Evolutionary conservation across 768 basidiomycete species (phyloP).

Genomic region (Wakefieldia striispora): DNA sequence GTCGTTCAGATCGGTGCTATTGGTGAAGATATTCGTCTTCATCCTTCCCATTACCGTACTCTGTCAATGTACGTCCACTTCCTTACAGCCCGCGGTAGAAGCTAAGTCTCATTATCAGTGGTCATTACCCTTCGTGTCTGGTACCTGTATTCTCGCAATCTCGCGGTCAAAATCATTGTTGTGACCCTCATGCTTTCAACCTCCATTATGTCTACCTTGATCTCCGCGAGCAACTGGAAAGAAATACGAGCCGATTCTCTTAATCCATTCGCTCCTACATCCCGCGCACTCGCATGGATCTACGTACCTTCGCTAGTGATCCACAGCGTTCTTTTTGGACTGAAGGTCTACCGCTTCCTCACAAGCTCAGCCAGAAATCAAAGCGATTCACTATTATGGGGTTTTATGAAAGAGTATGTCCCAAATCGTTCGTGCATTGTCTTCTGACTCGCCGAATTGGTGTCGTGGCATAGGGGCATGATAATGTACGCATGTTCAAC

Average conservation of each 20-base stretch:
- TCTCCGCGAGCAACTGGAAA: not conserved
- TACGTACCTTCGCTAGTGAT: slow-evolving; percentile 17
- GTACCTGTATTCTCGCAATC: slow-evolving; percentile 11
- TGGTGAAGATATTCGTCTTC: slow-evolving; percentile 4
- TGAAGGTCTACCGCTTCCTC: slow-evolving; percentile 13
- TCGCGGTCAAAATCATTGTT: slow-evolving; percentile 1
- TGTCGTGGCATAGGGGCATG: slow-evolving; percentile 7
- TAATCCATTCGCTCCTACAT: not conserved
- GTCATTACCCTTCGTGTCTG: slow-evolving; percentile 15
- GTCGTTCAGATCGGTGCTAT: not conserved
- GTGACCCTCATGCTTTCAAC: not conserved
- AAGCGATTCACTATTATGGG: slow-evolving; percentile 9
- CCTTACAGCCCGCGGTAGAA: not conserved
- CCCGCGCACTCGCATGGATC: not conserved
- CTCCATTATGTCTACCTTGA: not conserved
- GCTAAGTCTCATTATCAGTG: slow-evolving; percentile 2
- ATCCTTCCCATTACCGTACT: slow-evolving; percentile 2
- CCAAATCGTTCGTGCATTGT: not conserved
- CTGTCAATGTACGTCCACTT: slow-evolving; percentile 9
- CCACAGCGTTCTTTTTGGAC: slow-evolving; percentile 12
- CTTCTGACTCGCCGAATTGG: not conserved
- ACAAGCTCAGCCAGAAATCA: slow-evolving; percentile 8
- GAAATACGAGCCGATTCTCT: not conserved
- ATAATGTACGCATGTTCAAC: slow-evolving; percentile 11
- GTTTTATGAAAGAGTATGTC: slow-evolving; percentile 20